phyloP scores from a whole-genome alignment of 1,139 yeast genomes.

The Saccharomyces hybrid region DNA sequence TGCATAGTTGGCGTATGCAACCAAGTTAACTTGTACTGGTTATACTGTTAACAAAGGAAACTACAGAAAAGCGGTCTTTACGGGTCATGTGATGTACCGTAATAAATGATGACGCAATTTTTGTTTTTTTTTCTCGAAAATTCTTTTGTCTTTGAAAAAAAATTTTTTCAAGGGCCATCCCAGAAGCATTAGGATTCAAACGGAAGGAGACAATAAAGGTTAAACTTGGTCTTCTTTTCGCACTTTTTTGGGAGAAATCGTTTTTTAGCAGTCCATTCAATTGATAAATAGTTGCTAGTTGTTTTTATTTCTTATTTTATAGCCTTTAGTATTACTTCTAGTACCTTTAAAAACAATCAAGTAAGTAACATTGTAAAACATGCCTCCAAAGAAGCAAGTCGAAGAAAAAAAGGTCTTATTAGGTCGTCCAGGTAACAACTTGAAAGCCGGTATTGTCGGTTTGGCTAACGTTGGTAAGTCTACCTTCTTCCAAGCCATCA shows the following conservation, averaged over 20 bases:
- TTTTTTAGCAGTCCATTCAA: constrained; percentile 3
- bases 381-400: constrained; percentile 94
- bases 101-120: neutral
- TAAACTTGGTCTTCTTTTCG: neutral
- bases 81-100: neutral
- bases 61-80: neutral
- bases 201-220: neutral
- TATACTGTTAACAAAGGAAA: neutral
- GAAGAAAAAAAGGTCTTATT: constrained; percentile 83
- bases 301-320: neutral
- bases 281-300: neutral
- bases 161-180: neutral
- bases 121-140: neutral
- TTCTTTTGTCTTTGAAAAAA: neutral
- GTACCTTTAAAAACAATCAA: neutral
- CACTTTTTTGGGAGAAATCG: constrained; percentile 3
- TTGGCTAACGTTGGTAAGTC: constrained; percentile 96
- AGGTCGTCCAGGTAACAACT: constrained; percentile 97
- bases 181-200: neutral
- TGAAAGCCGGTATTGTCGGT: constrained; percentile 95
- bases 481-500: constrained; percentile 78
- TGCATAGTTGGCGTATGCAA: neutral
- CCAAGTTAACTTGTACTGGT: neutral
- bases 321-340: neutral
- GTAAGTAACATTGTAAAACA: constrained; percentile 23